Base-by-base conservation (phyloP, 2,329 filamentous ascomycete species). In the Cadophora luteo-olivacea region DNA sequence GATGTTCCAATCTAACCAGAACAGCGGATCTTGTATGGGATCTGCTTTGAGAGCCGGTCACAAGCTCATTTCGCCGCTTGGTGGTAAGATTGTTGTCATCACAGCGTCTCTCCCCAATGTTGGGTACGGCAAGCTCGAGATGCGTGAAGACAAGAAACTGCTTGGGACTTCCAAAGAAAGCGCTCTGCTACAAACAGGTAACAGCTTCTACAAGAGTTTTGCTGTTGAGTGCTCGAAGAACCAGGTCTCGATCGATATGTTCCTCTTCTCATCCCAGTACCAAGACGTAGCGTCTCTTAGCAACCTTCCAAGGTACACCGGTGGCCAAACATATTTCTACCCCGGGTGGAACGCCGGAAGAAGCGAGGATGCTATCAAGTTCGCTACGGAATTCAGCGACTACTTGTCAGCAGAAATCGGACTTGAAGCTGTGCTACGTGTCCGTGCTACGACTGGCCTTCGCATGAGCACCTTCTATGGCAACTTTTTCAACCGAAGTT, bases 401-500 rank as follows among this genome's bases (percentile, higher is more conserved):
- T 97, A 96, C 78, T 84, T 99, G n/a, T 97, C 94, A 11, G 90
- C 94, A 0, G 96, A 99, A 80, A 97, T 99, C 77, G 96, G 95
- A 0, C 83, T 99, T 45, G 96, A 99, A 81, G 96, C 96, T 54
- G 96, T 99, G 48, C 90, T 99, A 66, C 92, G 96, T 78, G 96
- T 99, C 49, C 91, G 96, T 73, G 96, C 96, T 22, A 97, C 94
- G 1, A 98, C 94, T 29, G 96, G 96, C 64, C 83, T 99, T 68
- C 90, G 96, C 65, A 98, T 98, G 92, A 97, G 91, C 82, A 94
- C 95, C 1, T 99, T 99, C 82, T 99, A 98, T 80, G 96, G 96
- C 74, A 99, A 99, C 83, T 99, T 99, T 82, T 99, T 99, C 86
- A 99, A 98, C 84, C 89, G 96, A 75, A 97, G 93, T 79, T 97